phyloP scores from a whole-genome alignment of 2,329 filamentous ascomycete species.

The Fusarium austroafricanum region DNA sequence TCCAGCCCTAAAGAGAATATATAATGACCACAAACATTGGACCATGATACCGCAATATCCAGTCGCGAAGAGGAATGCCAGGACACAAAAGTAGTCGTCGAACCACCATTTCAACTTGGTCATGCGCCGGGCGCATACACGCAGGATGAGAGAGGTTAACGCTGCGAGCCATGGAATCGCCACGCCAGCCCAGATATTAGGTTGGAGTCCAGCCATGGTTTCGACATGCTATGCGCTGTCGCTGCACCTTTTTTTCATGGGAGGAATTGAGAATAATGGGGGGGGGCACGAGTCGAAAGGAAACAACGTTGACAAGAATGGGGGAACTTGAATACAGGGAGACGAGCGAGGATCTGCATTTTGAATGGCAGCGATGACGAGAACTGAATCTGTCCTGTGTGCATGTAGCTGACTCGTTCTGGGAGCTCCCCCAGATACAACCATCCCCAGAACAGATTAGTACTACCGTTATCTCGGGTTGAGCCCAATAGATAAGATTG shows the following conservation, averaged over 20 bases:
- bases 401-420: constrained; percentile 2
- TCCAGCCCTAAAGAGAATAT: rapidly evolving
- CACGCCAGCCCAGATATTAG: constrained; percentile 35
- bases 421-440: neutral
- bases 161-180: constrained; percentile 42
- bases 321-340: neutral
- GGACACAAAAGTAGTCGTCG: constrained; percentile 40
- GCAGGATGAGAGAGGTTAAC: constrained; percentile 26
- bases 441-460: neutral
- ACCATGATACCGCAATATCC: constrained; percentile 36
- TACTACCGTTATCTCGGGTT: neutral
- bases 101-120: constrained; percentile 40
- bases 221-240: neutral
- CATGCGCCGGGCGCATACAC: constrained; percentile 36
- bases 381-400: neutral
- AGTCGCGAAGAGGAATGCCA: constrained; percentile 37
- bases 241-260: neutral
- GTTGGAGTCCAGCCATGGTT: constrained; percentile 40
- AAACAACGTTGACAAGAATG: neutral
- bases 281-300: neutral
- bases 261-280: neutral
- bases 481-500: neutral
- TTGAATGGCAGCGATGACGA: neutral
- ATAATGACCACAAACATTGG: constrained; percentile 15
- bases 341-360: neutral